Percentiles rank a stretch among this genome's conserved stretches.
Evolutionary conservation across 345 rosid species (phyloP).

Genomic region (Lepidium aucheri): DNA sequence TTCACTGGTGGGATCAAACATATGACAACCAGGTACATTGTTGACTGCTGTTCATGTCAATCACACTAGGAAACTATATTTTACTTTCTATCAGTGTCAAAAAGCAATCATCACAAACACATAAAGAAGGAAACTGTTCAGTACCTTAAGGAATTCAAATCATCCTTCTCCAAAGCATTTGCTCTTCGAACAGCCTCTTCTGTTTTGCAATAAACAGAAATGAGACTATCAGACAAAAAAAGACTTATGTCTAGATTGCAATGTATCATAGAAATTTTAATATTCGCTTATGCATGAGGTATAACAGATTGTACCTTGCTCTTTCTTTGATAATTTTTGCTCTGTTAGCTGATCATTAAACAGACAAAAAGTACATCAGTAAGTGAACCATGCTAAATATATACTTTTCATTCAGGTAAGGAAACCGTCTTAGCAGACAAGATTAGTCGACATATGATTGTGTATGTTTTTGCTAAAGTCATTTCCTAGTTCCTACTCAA

Average conservation of each 20-base stretch:
- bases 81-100: not conserved
- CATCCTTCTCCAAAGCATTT: slow-evolving; percentile 56
- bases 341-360: slow-evolving; percentile 56
- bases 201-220: slow-evolving; percentile 25
- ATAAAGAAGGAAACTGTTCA: not conserved
- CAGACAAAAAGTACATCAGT: not conserved
- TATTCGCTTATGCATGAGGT: not conserved
- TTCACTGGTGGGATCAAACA: not conserved
- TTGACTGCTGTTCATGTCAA: not conserved
- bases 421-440: not conserved
- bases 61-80: slow-evolving; percentile 8
- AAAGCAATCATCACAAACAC: not conserved
- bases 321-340: slow-evolving; percentile 64
- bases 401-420: not conserved
- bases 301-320: slow-evolving; percentile 58
- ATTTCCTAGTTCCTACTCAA: not conserved
- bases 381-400: not conserved
- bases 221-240: not conserved
- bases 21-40: not conserved
- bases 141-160: slow-evolving; percentile 63
- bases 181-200: slow-evolving; percentile 77
- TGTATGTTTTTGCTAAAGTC: not conserved
- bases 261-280: not conserved
- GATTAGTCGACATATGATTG: not conserved
- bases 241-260: not conserved